Evolutionary conservation across 345 rosid species (phyloP), one percentile per base, ranked within the genome.

Genomic region (Diplotaxis tenuifolia): DNA sequence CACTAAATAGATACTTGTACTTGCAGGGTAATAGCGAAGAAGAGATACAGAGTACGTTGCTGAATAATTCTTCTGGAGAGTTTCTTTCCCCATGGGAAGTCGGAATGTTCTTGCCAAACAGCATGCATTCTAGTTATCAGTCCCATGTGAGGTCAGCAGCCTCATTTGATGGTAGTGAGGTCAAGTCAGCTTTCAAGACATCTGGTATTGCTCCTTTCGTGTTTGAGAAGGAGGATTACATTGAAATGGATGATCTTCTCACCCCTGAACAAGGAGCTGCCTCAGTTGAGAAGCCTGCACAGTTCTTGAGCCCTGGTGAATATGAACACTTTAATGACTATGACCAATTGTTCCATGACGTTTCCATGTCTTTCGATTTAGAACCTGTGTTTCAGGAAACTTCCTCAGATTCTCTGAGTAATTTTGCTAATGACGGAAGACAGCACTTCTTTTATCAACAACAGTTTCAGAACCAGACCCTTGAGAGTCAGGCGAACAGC

Each of bases 191-290:
- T 58, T 50, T 22, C 42, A 38, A 58, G 12, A 11, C 52, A 58
- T 68, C 38, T 68, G 50, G 64, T 53, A 40, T 54, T 16, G 29
- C 32, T 50, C 72, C 76, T 50, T 45, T 52, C 14, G 68, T 71
- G 63, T 66, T 59, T 65, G 64, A 71, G 63, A 36, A 65, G 73
- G 81, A 88, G 60, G 92, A 83, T 84, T 95, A 83, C 84, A 84
- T 95, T 79, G 97, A 92, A 86, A 84, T 94, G 22, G 86, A 88
- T 80, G 97, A 92, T 84, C 93, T 95, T 58, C 16, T 67, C 36
- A 74, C 52, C 67, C 73, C 84, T 54, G 88, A 80, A 62, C 77
- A 81, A 15, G 71, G 70, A 67, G 53, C 25, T 52, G 62, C 40
- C 53, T 53, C 77, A 52, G 36, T 22, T 55, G 74, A 73, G 34